A percentile compares a stretch with the other conserved stretches of the same genome.
phyloP scores from a whole-genome alignment of 2,329 filamentous ascomycete species.

The Madurella mycetomatis region DNA sequence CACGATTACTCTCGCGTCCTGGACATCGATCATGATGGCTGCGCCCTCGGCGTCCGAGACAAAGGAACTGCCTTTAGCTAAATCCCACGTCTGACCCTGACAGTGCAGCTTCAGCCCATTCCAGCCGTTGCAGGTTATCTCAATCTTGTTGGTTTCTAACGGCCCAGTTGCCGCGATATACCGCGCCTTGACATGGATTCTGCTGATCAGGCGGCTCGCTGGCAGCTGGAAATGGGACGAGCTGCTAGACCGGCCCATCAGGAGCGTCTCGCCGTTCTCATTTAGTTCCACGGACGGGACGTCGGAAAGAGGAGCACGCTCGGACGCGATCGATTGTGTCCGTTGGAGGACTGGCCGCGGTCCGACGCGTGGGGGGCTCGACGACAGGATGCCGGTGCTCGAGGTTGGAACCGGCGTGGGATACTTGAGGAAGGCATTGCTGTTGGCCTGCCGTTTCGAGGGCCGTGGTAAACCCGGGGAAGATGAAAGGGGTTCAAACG shows the following conservation, averaged over 20 bases:
- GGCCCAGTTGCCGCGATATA: slow-evolving; percentile 68
- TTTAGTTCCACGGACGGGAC: slow-evolving; percentile 80
- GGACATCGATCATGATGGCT: slow-evolving; percentile 93
- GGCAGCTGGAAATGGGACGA: slow-evolving; percentile 95
- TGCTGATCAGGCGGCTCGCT: slow-evolving; percentile 85
- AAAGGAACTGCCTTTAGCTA: slow-evolving; percentile 85
- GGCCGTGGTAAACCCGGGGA: slow-evolving; percentile 68
- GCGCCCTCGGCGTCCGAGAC: slow-evolving; percentile 81
- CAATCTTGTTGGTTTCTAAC: slow-evolving; percentile 70
- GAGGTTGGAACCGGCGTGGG: slow-evolving; percentile 93
- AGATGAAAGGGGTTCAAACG: slow-evolving; percentile 76
- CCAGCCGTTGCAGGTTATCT: slow-evolving; percentile 91
- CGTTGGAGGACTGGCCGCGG: slow-evolving; percentile 52
- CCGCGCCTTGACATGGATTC: slow-evolving; percentile 83
- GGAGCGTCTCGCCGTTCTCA: slow-evolving; percentile 72
- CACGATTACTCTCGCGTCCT: slow-evolving; percentile 84
- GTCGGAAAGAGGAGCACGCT: slow-evolving; percentile 76
- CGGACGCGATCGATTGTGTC: slow-evolving; percentile 61
- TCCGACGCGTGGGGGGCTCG: slow-evolving; percentile 64
- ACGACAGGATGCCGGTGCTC: slow-evolving; percentile 84
- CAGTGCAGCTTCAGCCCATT: slow-evolving; percentile 93
- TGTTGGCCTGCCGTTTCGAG: slow-evolving; percentile 59
- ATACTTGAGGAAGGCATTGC: slow-evolving; percentile 62
- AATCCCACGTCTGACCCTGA: slow-evolving; percentile 78
- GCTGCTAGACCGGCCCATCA: slow-evolving; percentile 91